A percentile compares a stretch with the other conserved stretches of the same genome.
These are phyloP conservation scores for Mycosphaerelloides madeirae DNA, from an alignment of 2,329 filamentous ascomycete genomes.

Conservation along the genomic window DNA sequence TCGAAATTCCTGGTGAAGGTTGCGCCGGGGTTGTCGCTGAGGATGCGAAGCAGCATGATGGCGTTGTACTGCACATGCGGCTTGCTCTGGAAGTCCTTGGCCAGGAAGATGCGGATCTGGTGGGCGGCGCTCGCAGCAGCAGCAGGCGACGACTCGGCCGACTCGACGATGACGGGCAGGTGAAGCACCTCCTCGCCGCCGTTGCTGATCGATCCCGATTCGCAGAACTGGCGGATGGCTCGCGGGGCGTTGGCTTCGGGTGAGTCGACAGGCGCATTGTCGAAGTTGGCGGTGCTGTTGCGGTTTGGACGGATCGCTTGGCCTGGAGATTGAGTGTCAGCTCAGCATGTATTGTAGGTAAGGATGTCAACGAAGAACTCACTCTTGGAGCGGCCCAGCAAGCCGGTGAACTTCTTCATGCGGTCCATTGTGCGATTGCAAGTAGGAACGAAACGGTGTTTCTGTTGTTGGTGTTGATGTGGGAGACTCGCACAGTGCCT, in stretches of 20 bases:
- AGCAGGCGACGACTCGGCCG: conserved; percentile 82
- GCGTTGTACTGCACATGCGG: conserved; percentile 88
- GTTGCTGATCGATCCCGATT: conserved; percentile 57
- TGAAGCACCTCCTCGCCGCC: conserved; percentile 82
- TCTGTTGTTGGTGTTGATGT: no score
- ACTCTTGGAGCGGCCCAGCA: conserved; percentile 18
- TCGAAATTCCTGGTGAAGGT: conserved; percentile 91
- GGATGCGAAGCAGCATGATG: conserved; percentile 89
- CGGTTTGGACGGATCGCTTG: background rate
- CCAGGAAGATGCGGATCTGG: conserved; percentile 76
- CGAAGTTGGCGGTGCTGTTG: conserved; percentile 12
- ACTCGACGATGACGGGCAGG: conserved; percentile 88
- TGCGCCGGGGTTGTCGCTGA: conserved; percentile 83
- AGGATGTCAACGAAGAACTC: background rate
- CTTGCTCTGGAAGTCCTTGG: conserved; percentile 56
- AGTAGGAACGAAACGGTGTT: no score
- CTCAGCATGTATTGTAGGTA: background rate
- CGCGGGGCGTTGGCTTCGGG: conserved; percentile 63
- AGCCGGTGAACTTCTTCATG: conserved; percentile 17
- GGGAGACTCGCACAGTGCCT: no score
- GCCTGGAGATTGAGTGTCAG: conserved; percentile 1
- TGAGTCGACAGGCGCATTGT: conserved; percentile 39
- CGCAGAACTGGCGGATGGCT: conserved; percentile 73
- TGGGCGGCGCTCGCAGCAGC: conserved; percentile 78
- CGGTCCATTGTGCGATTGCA: no score